phyloP scores from a whole-genome alignment of 345 rosid genomes.

The Eucalyptus coolabah region DNA sequence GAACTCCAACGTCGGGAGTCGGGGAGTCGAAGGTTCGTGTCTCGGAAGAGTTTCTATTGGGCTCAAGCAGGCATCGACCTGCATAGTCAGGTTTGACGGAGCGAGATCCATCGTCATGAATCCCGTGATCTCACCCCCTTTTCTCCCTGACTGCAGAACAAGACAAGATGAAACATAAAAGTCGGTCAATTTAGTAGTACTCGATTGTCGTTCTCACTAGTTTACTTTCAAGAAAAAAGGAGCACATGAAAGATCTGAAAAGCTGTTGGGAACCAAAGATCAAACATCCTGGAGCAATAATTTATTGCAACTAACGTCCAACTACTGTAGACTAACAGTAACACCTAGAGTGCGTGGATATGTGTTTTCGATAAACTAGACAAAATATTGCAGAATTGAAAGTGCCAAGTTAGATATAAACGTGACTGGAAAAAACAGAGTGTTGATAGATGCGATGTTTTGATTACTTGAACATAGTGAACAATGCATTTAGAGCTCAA shows the following conservation, averaged over 20 bases:
- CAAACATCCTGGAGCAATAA: neutral
- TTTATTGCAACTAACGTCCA: neutral
- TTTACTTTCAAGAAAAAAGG: neutral
- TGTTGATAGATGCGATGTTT: neutral
- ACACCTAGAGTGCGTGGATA: neutral
- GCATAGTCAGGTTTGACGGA: neutral
- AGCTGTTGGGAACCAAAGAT: neutral
- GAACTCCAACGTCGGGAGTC: neutral
- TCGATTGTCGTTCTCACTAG: neutral
- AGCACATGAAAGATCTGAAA: neutral
- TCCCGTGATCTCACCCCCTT: neutral
- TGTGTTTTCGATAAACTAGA: neutral
- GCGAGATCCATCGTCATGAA: neutral
- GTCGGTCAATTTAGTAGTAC: neutral
- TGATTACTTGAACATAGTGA: neutral
- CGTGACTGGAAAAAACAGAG: too few relatives aligned
- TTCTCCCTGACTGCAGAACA: neutral
- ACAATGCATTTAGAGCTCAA: neutral
- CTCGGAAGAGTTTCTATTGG: neutral
- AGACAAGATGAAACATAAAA: neutral
- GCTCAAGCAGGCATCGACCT: neutral
- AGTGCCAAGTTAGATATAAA: neutral
- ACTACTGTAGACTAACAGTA: neutral
- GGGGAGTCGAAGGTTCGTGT: neutral
- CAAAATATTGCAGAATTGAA: too few relatives aligned